These are phyloP conservation scores for Trebouxia sp. DNA, from an alignment of 139 green algal species.

Conservation along the genomic window DNA sequence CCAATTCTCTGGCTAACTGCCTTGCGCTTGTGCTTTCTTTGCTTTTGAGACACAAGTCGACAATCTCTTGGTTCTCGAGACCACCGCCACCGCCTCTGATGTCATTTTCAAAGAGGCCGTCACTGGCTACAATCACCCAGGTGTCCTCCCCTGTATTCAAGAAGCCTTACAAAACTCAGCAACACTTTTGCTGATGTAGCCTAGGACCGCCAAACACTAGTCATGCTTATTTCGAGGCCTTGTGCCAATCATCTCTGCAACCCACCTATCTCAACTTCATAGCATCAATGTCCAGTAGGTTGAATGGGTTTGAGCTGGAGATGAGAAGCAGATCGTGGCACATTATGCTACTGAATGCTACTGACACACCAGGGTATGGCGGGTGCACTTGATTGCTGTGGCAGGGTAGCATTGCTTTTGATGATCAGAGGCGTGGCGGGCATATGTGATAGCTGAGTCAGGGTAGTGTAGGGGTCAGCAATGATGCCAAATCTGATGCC, in stretches of 20 bases:
- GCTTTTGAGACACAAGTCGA: constrained; percentile 31
- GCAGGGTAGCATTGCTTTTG: too few species aligned
- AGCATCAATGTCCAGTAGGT: too few species aligned
- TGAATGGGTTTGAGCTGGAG: too few species aligned
- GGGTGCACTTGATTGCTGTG: too few species aligned
- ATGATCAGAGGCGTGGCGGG: neutral
- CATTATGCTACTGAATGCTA: too few species aligned
- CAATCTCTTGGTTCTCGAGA: constrained; percentile 65
- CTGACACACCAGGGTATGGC: too few species aligned
- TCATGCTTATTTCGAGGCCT: too few species aligned
- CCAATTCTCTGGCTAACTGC: constrained; percentile 48
- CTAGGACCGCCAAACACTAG: too few species aligned
- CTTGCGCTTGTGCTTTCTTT: neutral
- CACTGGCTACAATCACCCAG: constrained; percentile 79
- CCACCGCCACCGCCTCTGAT: constrained; percentile 86
- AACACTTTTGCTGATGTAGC: neutral
- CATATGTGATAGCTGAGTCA: constrained; percentile 58
- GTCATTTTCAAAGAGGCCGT: constrained; percentile 88
- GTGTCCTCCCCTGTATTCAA: constrained; percentile 64
- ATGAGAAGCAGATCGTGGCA: too few species aligned
- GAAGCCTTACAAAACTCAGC: too few species aligned
- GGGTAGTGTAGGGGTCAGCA: constrained; percentile 70
- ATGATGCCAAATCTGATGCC: constrained; percentile 82
- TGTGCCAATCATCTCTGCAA: too few species aligned
- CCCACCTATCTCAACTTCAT: too few species aligned